Base-by-base conservation (phyloP, 2,329 filamentous ascomycete species). In the Exophiala bonariae region DNA sequence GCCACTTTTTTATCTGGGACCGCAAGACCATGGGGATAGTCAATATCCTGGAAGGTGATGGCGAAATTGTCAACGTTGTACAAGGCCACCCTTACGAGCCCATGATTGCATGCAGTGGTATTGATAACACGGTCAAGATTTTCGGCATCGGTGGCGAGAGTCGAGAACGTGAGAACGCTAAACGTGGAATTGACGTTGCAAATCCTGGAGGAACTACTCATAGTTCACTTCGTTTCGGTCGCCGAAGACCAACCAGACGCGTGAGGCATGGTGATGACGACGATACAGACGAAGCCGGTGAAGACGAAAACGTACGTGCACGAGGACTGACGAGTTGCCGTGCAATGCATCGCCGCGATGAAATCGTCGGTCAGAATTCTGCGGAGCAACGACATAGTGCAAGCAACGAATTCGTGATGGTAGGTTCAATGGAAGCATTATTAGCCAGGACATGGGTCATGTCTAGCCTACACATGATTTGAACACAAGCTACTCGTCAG, bases 1-100 rank as follows among this genome's bases (percentile, higher is more conserved):
- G 83, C 1, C 78, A 86, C 60, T 61, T 86, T 18, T 86, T 86
- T 63, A 84, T 86, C 42, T 86, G 82, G 83, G 81, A 86, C 56
- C 75, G 77, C 45, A 81, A 82, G 58, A 82, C 80, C 3, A 69
- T 72, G 14, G 69, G 80, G 46, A 66, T 86, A 39, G 70, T 85
- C 40, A 85, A 85, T 59, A 82, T 86, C 13, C 69, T 86, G 5
- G 77, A 83, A 61, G 83, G 80, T 1, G 83, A 86, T 60, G 79
- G 79, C 18, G 83, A 86, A 53, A 80, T 85, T n/a, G 83, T 86
- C 47, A 86, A 86, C 57, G 83, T 86, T 13, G 71, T 85, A 11
- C 80, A 84, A 73, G 80, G 79, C 2, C 83, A 86, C 61, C 83
- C 83, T 2, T 84, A 83, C 56, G 83, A 86, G 61, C 81, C 82